Conservation (phyloP, 2,329 filamentous ascomycete species). For the Emergomyces orientalis region DNA sequence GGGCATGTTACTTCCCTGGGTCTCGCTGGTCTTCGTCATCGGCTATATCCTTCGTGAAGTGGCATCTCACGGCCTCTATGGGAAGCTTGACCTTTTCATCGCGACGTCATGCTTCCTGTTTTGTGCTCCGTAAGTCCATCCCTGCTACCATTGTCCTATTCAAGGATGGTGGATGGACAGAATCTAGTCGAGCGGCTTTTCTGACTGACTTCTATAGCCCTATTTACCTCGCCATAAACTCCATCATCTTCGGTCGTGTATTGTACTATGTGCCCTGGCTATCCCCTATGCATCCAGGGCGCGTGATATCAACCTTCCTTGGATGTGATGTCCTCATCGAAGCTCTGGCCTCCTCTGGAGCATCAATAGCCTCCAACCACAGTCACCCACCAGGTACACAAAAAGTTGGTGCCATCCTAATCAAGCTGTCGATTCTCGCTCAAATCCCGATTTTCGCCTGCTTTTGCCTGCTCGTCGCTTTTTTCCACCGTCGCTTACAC, state of each 20-base stretch:
- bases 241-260: slow-evolving; percentile 45
- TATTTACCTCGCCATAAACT: slow-evolving; percentile 40
- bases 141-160: not conserved
- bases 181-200: not conserved
- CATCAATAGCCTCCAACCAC: slow-evolving; percentile 37
- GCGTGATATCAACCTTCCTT: slow-evolving; percentile 51
- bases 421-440: slow-evolving; percentile 43
- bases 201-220: slow-evolving; percentile 19
- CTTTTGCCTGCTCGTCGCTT: slow-evolving; percentile 40
- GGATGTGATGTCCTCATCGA: slow-evolving; percentile 43
- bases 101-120: slow-evolving; percentile 33
- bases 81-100: slow-evolving; percentile 31
- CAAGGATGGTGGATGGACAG: no score
- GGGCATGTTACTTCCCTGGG: slow-evolving; percentile 35
- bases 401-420: slow-evolving; percentile 37
- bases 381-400: slow-evolving; percentile 28
- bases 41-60: slow-evolving; percentile 32
- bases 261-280: slow-evolving; percentile 43
- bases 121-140: slow-evolving; percentile 29
- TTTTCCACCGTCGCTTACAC: slow-evolving; percentile 39
- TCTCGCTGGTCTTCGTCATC: slow-evolving; percentile 31
- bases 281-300: slow-evolving; percentile 44
- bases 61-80: slow-evolving; percentile 30
- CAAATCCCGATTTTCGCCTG: slow-evolving; percentile 43
- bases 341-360: slow-evolving; percentile 43